Percentiles rank a stretch among this genome's conserved stretches.
Conservation (phyloP, 805 yeast genomes). For the Ogataea degrootiae region DNA sequence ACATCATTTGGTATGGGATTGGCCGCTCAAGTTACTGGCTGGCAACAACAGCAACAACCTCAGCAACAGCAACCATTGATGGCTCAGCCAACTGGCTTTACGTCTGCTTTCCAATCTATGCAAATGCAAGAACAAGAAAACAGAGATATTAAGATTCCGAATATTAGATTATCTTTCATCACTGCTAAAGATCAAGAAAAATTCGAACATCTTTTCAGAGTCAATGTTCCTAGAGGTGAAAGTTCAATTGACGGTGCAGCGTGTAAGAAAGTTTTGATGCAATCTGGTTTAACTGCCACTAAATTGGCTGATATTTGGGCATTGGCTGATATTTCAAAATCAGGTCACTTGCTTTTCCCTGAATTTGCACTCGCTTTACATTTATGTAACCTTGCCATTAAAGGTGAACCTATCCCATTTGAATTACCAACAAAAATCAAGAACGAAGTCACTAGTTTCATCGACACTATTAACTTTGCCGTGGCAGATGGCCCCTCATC, state of each 20-base stretch:
- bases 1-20: slow-evolving; percentile 14
- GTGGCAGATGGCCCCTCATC: slow-evolving; percentile 47
- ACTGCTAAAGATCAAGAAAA: slow-evolving; percentile 81
- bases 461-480: slow-evolving; percentile 79
- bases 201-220: slow-evolving; percentile 78
- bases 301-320: slow-evolving; percentile 87
- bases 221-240: slow-evolving; percentile 71
- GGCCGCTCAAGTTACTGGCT: slow-evolving; percentile 37
- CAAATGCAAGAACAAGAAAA: slow-evolving; percentile 35
- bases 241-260: slow-evolving; percentile 63
- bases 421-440: slow-evolving; percentile 65
- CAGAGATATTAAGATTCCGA: slow-evolving; percentile 60
- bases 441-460: slow-evolving; percentile 84
- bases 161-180: slow-evolving; percentile 76
- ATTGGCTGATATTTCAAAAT: slow-evolving; percentile 79
- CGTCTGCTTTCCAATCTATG: slow-evolving; percentile 24
- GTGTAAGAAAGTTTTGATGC: slow-evolving; percentile 73
- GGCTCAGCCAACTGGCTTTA: slow-evolving; percentile 44
- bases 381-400: slow-evolving; percentile 70
- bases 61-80: slow-evolving; percentile 26
- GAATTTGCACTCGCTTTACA: slow-evolving; percentile 92
- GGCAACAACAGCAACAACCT: slow-evolving; percentile 18
- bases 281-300: slow-evolving; percentile 71
- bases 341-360: slow-evolving; percentile 84
- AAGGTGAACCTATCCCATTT: slow-evolving; percentile 74